These are phyloP conservation scores for Gynostemma pentaphyllum DNA, from an alignment of 306 rosid species.

Conservation along the genomic window DNA sequence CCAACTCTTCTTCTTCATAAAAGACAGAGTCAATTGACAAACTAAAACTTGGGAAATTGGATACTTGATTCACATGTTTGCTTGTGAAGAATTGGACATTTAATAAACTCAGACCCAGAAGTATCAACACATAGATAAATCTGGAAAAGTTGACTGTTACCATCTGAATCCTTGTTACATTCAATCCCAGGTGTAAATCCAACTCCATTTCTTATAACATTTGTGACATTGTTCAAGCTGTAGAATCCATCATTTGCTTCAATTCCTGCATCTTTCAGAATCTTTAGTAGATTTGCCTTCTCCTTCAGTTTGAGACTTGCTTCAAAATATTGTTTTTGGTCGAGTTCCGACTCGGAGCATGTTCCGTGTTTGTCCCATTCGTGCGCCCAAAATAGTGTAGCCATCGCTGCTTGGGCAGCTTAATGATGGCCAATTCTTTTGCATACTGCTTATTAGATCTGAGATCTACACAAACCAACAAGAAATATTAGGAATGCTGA, in stretches of 20 bases:
- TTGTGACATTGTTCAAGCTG: conserved; percentile 28
- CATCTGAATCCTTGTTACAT: conserved; percentile 46
- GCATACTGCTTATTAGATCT: conserved; percentile 33
- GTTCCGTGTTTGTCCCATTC: conserved; percentile 95
- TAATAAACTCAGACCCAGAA: conserved; percentile 36
- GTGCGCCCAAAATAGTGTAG: conserved; percentile 66
- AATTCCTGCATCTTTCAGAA: conserved; percentile 50
- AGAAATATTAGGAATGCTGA: too few species aligned
- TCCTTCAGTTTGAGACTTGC: conserved; percentile 53
- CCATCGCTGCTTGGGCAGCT: conserved; percentile 92
- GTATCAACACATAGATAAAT: conserved; percentile 57
- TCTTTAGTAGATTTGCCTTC: conserved; percentile 40
- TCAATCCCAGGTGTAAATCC: conserved; percentile 44
- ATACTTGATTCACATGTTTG: conserved; percentile 29
- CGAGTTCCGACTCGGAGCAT: conserved; percentile 46
- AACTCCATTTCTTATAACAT: conserved; percentile 37
- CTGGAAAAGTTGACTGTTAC: conserved; percentile 47
- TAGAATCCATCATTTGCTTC: conserved; percentile 51
- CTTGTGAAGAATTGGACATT: conserved; percentile 46
- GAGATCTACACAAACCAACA: too few species aligned
- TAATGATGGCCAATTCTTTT: conserved; percentile 66
- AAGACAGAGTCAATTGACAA: too few species aligned
- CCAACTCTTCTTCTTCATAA: too few species aligned
- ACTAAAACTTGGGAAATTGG: conserved; percentile 42
- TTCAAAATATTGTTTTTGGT: conserved; percentile 57